A percentile compares a stretch with the other conserved stretches of the same genome.
Conservation (phyloP, 768 basidiomycete species). For the Multifurca ochricompacta region DNA sequence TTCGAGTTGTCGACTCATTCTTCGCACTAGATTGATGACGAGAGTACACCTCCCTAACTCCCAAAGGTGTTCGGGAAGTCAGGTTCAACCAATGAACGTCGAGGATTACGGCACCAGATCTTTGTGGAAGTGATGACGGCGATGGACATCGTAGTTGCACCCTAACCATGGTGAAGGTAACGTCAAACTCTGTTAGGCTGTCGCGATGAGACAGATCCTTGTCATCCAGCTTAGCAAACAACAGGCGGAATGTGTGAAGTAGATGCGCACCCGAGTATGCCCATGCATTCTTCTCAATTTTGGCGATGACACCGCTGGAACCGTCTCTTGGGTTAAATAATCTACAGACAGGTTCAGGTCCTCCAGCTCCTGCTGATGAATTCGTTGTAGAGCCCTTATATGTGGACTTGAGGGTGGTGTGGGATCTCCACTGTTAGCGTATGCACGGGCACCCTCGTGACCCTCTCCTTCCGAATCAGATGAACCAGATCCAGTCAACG, state of each 20-base stretch:
- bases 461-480: conserved; percentile 3
- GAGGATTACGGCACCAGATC: conserved; percentile 63
- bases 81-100: conserved; percentile 51
- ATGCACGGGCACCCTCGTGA: not conserved
- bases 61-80: conserved; percentile 23
- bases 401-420: conserved; percentile 16
- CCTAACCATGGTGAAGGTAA: conserved; percentile 52
- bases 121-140: conserved; percentile 35
- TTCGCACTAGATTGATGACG: not conserved
- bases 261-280: not conserved
- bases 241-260: not conserved
- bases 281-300: not conserved
- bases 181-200: conserved; percentile 22
- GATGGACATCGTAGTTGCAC: conserved; percentile 62
- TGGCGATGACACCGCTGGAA: not conserved
- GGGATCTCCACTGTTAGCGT: not conserved
- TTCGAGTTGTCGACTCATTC: conserved; percentile 11
- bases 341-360: conserved; percentile 51
- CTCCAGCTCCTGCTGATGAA: conserved; percentile 48
- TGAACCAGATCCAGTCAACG: not conserved
- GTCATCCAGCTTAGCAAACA: not conserved
- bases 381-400: conserved; percentile 32
- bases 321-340: conserved; percentile 28
- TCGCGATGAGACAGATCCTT: not conserved
- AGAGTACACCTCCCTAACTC: not conserved